Conservation (phyloP, 305 asterid species). For the Caryopteris hybrid region DNA sequence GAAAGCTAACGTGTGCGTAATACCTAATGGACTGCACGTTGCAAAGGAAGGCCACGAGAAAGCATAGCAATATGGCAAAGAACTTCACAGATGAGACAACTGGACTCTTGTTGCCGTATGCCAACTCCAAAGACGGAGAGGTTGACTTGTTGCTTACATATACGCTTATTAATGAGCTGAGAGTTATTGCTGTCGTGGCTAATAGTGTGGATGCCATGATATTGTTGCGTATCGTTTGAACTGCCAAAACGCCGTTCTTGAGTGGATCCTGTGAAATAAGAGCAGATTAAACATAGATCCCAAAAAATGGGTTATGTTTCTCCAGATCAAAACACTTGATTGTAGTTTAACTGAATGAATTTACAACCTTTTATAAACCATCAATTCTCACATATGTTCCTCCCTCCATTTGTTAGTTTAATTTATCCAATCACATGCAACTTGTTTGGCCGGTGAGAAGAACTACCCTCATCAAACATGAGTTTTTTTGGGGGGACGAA, state of each 20-base stretch:
- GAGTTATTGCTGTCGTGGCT: constrained; percentile 79
- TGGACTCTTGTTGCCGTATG: constrained; percentile 37
- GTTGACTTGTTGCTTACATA: constrained; percentile 56
- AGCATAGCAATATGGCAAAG: constrained; percentile 66
- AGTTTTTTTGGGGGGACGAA: no score
- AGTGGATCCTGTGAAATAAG: constrained; percentile 63
- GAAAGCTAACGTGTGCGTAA: constrained; percentile 76
- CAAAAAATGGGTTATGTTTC: no score
- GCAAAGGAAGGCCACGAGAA: constrained; percentile 72
- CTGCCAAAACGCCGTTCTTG: constrained; percentile 70
- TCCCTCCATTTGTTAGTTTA: no score
- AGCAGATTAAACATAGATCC: no score
- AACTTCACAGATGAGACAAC: constrained; percentile 51
- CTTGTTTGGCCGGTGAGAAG: no score
- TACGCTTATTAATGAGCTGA: constrained; percentile 76
- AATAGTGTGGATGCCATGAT: constrained; percentile 91
- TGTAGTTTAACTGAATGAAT: no score
- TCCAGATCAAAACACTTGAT: no score
- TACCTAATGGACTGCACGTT: constrained; percentile 72
- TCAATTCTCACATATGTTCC: no score
- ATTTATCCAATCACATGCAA: no score
- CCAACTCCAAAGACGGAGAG: constrained; percentile 29
- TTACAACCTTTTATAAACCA: no score
- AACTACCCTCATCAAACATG: no score
- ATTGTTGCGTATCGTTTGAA: constrained; percentile 81